These are phyloP conservation scores for Kwoniella heveanensis DNA, from an alignment of 768 basidiomycete genomes.

Conservation along the genomic window DNA sequence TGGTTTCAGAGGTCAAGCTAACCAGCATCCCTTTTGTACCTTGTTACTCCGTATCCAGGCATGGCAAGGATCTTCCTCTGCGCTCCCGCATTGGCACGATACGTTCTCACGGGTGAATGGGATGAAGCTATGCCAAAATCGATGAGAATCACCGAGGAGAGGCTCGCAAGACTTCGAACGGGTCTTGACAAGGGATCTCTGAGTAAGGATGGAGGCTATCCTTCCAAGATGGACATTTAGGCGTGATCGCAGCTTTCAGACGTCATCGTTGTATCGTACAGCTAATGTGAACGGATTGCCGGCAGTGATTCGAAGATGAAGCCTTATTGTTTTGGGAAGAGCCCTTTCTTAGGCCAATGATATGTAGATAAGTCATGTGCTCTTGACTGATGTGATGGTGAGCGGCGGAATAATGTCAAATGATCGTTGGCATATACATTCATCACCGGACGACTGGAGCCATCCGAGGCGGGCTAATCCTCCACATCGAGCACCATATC, in stretches of 20 bases:
- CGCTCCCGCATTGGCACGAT: conserved; percentile 37
- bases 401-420: too few species aligned
- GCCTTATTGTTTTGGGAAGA: too few species aligned
- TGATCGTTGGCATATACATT: too few species aligned
- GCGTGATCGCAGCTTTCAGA: background rate
- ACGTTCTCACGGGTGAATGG: conserved; percentile 36
- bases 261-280: background rate
- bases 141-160: conserved; percentile 35
- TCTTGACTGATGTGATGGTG: too few species aligned
- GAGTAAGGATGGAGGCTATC: conserved; percentile 11
- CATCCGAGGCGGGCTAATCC: conserved; percentile 7
- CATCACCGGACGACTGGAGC: too few species aligned
- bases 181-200: conserved; percentile 22
- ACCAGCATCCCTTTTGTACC: background rate
- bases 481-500: conserved; percentile 49
- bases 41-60: conserved; percentile 4
- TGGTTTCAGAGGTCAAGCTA: background rate
- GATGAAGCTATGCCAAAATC: conserved; percentile 36
- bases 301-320: too few species aligned
- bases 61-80: conserved; percentile 51
- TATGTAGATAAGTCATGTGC: too few species aligned
- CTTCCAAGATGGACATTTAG: conserved; percentile 15
- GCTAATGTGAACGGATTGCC: too few species aligned
- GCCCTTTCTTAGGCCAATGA: too few species aligned
- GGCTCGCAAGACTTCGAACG: conserved; percentile 24